Conservation (phyloP, 169 alveolate species). For the Fabrea salina region DNA sequence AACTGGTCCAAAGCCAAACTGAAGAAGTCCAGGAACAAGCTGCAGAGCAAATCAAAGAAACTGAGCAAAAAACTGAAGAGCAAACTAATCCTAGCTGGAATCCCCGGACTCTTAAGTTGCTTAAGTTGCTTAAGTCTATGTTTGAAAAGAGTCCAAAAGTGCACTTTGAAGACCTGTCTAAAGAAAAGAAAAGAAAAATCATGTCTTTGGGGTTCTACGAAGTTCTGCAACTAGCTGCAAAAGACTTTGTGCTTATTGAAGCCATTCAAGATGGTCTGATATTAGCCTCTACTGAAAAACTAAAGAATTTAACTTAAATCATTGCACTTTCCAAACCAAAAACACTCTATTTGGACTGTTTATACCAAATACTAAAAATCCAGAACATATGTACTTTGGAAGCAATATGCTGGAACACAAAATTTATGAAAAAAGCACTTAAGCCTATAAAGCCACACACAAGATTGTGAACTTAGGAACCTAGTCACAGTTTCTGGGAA, state of each 20-base stretch:
- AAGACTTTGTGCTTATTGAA: neutral
- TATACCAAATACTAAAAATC: too few species aligned
- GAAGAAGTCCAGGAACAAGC: neutral
- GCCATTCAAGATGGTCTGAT: neutral
- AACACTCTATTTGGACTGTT: too few species aligned
- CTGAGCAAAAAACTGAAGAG: constrained; percentile 1
- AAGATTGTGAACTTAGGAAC: too few species aligned
- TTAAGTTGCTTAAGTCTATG: neutral
- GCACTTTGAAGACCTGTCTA: neutral
- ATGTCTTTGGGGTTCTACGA: constrained; percentile 26
- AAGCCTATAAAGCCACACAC: too few species aligned
- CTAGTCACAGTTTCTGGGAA: too few species aligned
- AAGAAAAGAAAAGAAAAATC: constrained; percentile 3
- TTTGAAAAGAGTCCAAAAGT: neutral
- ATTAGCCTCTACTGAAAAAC: constrained; percentile 1
- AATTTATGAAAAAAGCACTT: too few species aligned
- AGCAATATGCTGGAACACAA: too few species aligned
- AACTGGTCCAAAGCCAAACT: neutral
- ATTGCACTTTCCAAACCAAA: too few species aligned
- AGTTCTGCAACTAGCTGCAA: neutral
- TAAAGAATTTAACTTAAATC: neutral
- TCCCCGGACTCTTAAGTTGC: neutral
- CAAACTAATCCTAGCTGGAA: neutral
- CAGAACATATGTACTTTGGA: too few species aligned
- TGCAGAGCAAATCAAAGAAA: neutral